Base-by-base conservation (phyloP, 2,329 filamentous ascomycete species). In the Hymenoscyphus linearis region DNA sequence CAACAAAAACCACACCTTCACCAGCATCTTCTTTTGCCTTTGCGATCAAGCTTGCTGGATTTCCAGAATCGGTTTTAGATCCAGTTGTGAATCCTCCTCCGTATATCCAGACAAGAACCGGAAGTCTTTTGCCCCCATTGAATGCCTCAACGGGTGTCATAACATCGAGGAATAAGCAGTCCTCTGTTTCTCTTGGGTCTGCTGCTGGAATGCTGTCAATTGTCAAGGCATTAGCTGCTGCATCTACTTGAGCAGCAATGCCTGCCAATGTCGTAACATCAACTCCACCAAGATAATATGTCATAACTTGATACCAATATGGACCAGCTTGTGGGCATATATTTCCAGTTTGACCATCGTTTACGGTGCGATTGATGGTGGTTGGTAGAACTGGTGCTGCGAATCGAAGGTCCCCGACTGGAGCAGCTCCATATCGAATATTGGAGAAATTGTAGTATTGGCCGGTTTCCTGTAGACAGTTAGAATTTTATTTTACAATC, bases 101-200 rank as follows among this genome's bases (percentile, higher is more conserved):
- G 64, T 81, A 79, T 44, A 82, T 79, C 76, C 76, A 81, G 3
- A 82, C 76, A 1, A 82, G 62, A 0, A 82, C 79, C 0, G 79
- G 76, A 70, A 40, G 22, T 9, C 16, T 34, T 12, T 25, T 26
- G 16, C 44, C 40, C 10, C 25, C 52, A 6, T 57, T 34, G 27
- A 58, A 73, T 67, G 50, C 75, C 68, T 16, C 77, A 67, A 12
- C 67, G 3, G 79, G 78, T 3, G 75, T 73, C 56, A 74, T 71
- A 3, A 81, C 74, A 62, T 80, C 79, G 10, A 80, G 65, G 63
- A 78, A 80, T 14, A 77, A 68, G 61, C 79, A 81, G 60, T 80
- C 78, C 64, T 80, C 78, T 60, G 2, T 57, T 5, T 65, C 63
- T 7, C 62, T 65, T 1, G 69, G 35, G 14, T 10, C 59, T 10